Base-by-base conservation (phyloP, 2,329 filamentous ascomycete genomes). In the Coniochaeta sp. region DNA sequence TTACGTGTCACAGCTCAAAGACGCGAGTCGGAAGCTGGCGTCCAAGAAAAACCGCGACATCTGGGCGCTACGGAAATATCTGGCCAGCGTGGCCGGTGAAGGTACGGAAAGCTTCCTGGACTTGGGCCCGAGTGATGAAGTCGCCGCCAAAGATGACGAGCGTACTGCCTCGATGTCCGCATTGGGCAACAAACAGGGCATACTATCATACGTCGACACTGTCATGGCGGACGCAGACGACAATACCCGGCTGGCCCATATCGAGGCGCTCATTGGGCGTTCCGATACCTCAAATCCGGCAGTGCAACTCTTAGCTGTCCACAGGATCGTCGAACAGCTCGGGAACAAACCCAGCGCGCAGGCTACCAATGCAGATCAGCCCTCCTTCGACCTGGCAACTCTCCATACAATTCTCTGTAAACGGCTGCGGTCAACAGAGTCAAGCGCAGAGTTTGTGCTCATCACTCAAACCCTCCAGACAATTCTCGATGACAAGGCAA, bases 401-500 rank as follows among this genome's bases (percentile, higher is more conserved):
- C 65, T 70, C 10, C 74, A 78, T 56, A 71, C 68, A 58, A 64
- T 68, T 18, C 59, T 80, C 50, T 61, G 62, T 49, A 54, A 56
- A 8, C 61, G 59, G 12, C 65, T 76, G 2, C 49, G 57, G 3
- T 60, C 55, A 4, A 49, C 68, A 4, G 61, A 59, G 16, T 60
- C 59, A 5, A 58, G 63, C 6, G 54, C 62, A 1, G 65, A 71
- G 50, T 69, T 71, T 51, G 55, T 62, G 20, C 66, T 71, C 10
- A 60, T 71, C 7, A 71, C 73, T 42, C 69, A 72, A 31, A 68
- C 71, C 9, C 62, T 77, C 12, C 64, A 67, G 24, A 63, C 68
- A 2, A 66, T 83, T 8, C 69, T 83, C 22, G 77, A 80, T 55
- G 73, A 71, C 56, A 73, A 73, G 40, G 68, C 74, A 0, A 69